phyloP scores from a whole-genome alignment of 805 yeast genomes.

The Vanderwaltozyma yarrowii region DNA sequence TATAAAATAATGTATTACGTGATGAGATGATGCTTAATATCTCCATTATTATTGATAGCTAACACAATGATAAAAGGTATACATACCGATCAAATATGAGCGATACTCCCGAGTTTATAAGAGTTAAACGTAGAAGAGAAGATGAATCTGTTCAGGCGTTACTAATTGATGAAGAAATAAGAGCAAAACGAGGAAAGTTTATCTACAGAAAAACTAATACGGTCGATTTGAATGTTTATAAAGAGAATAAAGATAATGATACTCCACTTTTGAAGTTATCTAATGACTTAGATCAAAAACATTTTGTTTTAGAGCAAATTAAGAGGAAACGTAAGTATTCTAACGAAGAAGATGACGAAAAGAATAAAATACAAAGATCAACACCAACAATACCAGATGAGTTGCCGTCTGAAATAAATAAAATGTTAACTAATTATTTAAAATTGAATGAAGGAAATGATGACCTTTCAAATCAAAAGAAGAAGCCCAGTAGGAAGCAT shows the following conservation, averaged over 20 bases:
- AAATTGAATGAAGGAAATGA: conserved; percentile 25
- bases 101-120: conserved; percentile 48
- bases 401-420: conserved; percentile 55
- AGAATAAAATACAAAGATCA: conserved; percentile 14
- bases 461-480: conserved; percentile 9
- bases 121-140: conserved; percentile 78
- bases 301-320: conserved; percentile 25
- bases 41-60: too few species aligned
- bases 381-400: conserved; percentile 11
- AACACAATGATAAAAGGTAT: too few species aligned
- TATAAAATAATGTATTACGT: too few species aligned
- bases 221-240: conserved; percentile 27
- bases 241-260: conserved; percentile 17
- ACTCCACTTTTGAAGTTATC: conserved; percentile 22
- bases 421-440: conserved; percentile 60
- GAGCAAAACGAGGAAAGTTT: conserved; percentile 26
- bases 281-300: conserved; percentile 13
- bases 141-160: conserved; percentile 87
- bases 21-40: too few species aligned
- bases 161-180: conserved; percentile 15
- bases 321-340: conserved; percentile 17
- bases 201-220: conserved; percentile 42
- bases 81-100: too few species aligned
- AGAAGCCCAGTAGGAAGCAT: conserved; percentile 19
- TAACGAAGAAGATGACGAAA: conserved; percentile 8